Evolutionary conservation across 2,329 filamentous ascomycete genomes (phyloP), one percentile per base, ranked within the genome.

Genomic region (Nothopassalora personata): DNA sequence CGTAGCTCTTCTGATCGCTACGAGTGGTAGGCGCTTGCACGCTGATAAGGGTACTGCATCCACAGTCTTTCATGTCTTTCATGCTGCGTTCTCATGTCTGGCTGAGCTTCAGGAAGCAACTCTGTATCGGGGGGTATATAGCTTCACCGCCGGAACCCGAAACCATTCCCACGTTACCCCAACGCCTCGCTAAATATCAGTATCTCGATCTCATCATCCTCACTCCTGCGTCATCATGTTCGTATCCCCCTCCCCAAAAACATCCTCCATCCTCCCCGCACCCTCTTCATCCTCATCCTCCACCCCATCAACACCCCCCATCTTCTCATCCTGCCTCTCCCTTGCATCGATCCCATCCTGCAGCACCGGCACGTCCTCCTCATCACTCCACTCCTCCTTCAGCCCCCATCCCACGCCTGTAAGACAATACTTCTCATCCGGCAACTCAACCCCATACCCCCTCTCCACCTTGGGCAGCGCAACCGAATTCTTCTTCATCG

Each of bases 401-500:
- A 85, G 70, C 39, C 78, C 76, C 82, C 82, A 85, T 34, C 78
- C 80, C 8, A 76, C 75, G 0, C 83, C 83, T 3, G 81, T 84
- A 53, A 84, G 73, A 70, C 81, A 83, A 66, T 85, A 86, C 70
- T 83, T 75, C 77, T 87, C 85, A 13, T 82, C 81, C 61, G 85
- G 85, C 67, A 87, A 69, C 58, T 83, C 75, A 59, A 86, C 75
- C 2, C 84, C 84, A 67, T 78, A 84, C 51, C 80, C 78, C 49
- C 81, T 74, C 62, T 82, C 79, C n/a, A 83, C 79, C 64, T 79
- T 74, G 45, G 81, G 81, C 62, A 91, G 74, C 1, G 81, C 82
- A 30, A 87, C 78, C 67, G 83, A 83, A 75, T 91, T 91, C 63
- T 86, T 78, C 70, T 88, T 85, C 63, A 81, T 79, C 11, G 88